Base-by-base conservation (phyloP, 805 yeast genomes). In the Nakazawaea molendinolei region DNA sequence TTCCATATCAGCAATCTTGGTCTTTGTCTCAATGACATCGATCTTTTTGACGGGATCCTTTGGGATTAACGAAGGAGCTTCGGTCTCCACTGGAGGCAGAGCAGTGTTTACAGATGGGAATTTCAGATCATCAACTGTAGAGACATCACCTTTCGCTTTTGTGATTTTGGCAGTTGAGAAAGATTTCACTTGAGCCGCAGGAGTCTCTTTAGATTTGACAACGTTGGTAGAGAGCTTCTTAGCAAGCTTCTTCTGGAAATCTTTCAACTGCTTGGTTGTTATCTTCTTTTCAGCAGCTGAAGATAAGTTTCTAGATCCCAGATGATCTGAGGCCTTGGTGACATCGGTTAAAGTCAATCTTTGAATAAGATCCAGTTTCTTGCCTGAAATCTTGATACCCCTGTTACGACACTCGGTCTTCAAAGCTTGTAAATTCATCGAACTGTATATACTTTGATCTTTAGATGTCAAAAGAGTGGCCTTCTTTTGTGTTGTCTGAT, bases 311-410 rank as follows among this genome's bases (percentile, higher is more conserved):
- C 32, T 20, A n/a, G 21, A 4, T 6, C 15, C 28, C 14, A 23
- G 10, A 31, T 16, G 17, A 14, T 23, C 16, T 16, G 23, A 18
- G 16, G 19, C n/a, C 5, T 18, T 24, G 7, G 37, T 14, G 5
- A 18, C 28, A 13, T 44, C 47, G 29, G 13, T 15, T 23, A 44
- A 44, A 7, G 46, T 33, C 28, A 61, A 40, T 44, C 65, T 48
- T 39, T 59, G 62, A 18, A 78, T 63, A 17, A 79, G 56, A 21
- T 79, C 85, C 8, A 67, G 53, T 48, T 79, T 79, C 33, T 65
- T 65, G 10, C 87, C 87, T n/a, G 74, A 58, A 0, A 77, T 69
- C 46, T 70, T 74, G 41, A 79, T 53, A 0, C 84, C 83, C 42
- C 79, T 66, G 39, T 58, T 60, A 39, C 71, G 70, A 51, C 85